Conservation (phyloP, 805 yeast species). For the Torulaspora franciscae region DNA sequence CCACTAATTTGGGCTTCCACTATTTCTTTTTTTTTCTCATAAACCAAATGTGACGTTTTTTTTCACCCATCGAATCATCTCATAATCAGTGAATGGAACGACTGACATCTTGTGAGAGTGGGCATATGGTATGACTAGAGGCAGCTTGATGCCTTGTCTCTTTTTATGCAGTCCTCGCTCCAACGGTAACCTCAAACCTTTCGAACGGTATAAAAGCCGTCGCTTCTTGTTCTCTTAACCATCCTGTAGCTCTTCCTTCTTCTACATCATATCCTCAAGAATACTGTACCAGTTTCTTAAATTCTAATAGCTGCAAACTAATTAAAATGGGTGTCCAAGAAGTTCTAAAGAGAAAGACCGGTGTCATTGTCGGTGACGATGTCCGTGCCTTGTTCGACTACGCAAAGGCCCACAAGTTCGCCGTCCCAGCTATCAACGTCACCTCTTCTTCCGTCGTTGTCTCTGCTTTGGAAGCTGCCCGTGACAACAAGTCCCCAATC, state of each 20-base stretch:
- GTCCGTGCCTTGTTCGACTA: slow-evolving; percentile 78
- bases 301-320: neutral
- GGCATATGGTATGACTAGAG: slow-evolving; percentile 1
- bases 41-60: slow-evolving; percentile 4
- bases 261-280: neutral
- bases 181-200: neutral
- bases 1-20: neutral
- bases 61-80: neutral
- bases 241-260: neutral
- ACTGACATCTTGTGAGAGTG: slow-evolving; percentile 3
- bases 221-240: too few relatives aligned
- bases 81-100: neutral
- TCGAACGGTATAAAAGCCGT: too few relatives aligned
- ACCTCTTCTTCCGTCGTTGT: slow-evolving; percentile 96
- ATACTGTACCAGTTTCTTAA: slow-evolving; percentile 5
- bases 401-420: slow-evolving; percentile 89
- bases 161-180: neutral
- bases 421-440: slow-evolving; percentile 97
- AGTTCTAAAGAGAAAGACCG: slow-evolving; percentile 83
- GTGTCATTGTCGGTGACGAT: slow-evolving; percentile 99
- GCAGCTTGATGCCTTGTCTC: slow-evolving; percentile 4
- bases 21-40: neutral
- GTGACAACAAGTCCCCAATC: slow-evolving; percentile 91
- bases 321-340: slow-evolving; percentile 57
- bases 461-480: slow-evolving; percentile 96